A percentile compares a stretch with the other conserved stretches of the same genome.
Evolutionary conservation across 2,329 filamentous ascomycete species (phyloP).

Genomic region (Coniella vitis): DNA sequence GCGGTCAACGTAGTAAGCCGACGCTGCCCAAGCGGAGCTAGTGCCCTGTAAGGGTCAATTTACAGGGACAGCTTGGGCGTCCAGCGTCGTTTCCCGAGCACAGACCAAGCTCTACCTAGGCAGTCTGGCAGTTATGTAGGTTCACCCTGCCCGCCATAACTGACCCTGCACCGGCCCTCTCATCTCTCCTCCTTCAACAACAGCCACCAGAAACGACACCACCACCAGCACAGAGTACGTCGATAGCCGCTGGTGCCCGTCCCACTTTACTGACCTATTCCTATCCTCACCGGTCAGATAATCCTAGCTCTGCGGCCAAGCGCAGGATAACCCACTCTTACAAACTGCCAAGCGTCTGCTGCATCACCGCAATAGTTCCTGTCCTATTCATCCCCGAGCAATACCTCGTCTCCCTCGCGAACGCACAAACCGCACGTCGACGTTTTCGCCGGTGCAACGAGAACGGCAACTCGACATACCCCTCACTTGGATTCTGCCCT

Average conservation of each 20-base stretch:
- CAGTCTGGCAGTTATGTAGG: too few species aligned
- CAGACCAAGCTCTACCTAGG: conserved; percentile 5
- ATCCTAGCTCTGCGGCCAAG: background rate
- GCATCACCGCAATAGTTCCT: conserved; percentile 3
- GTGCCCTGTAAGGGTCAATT: background rate
- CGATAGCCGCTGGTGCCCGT: too few species aligned
- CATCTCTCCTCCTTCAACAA: background rate
- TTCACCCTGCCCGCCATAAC: background rate
- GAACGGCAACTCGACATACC: too few species aligned
- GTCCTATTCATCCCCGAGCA: too few species aligned
- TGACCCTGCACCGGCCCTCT: background rate
- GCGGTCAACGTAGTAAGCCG: background rate
- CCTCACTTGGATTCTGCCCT: background rate
- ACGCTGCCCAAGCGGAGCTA: conserved; percentile 14
- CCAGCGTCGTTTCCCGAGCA: background rate
- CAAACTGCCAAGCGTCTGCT: background rate
- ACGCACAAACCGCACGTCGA: too few species aligned
- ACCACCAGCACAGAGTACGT: background rate
- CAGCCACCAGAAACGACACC: background rate
- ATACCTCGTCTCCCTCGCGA: too few species aligned
- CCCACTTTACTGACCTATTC: background rate
- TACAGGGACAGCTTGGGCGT: background rate
- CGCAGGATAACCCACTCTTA: background rate
- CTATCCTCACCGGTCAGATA: too few species aligned
- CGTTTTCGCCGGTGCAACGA: too few species aligned